Base-by-base conservation (phyloP, 2,329 filamentous ascomycete genomes). In the Dothideomycetes sp. region DNA sequence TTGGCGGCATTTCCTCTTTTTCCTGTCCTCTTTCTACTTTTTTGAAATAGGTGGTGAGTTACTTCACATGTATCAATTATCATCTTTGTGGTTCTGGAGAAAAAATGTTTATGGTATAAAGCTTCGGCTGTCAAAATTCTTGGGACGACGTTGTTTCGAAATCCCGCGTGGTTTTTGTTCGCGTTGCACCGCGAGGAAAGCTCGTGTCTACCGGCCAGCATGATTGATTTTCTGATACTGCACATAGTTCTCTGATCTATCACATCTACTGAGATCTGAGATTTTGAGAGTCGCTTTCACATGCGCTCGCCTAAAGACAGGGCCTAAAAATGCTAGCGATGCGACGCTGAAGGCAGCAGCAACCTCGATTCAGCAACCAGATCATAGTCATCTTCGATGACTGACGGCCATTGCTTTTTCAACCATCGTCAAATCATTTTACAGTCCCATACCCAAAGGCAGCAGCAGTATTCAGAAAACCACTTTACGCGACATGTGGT, bases 101-200 rank as follows among this genome's bases (percentile, higher is more conserved):
- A 38, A 24, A 16, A 7, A n/a, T n/a, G n/a, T n/a, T n/a, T n/a
- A n/a, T n/a, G n/a, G n/a, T n/a, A n/a, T n/a, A n/a, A n/a, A n/a
- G n/a, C n/a, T n/a, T n/a, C n/a, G n/a, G 10, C 11, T 10, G 27
- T 31, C 35, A 31, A 39, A 39, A 39, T 19, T 39, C 35, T 31
- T 39, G 27, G 35, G 35, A 39, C 20, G n/a, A n/a, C 24, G 35
- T 4, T 23, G 35, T 22, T 19, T 25, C 15, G 19, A 31, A 10
- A 9, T 12, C 23, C 13, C 11, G 15, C 16, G 25, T 28, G 7
- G 10, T 11, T 29, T n/a, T n/a, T 29, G 5, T 29, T 20, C n/a
- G 11, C 1, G 17, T 16, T 16, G 5, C 5, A 13, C 8, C 9
- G 15, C 9, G 2, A 5, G 5, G 27, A 29, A 11, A 2, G n/a